Evolutionary conservation across 1,284 basidiomycete species (phyloP), one percentile per base, ranked within the genome.

Genomic region (Laetiporus sulphureus): DNA sequence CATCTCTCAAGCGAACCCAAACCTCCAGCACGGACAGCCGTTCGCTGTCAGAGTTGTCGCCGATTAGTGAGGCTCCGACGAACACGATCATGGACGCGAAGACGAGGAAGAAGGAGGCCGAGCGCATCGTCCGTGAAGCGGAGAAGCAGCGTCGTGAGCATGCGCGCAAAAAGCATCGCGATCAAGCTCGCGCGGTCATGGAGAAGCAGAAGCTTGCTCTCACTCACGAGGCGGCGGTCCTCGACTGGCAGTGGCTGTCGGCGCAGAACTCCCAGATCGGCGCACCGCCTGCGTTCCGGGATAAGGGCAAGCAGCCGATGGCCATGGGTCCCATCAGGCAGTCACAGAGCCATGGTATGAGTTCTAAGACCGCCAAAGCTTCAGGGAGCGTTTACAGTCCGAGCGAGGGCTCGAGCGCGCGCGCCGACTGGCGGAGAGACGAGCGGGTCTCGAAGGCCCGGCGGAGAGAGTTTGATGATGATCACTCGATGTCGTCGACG

Each of bases 121-220:
- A 93, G 61, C 77, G 82, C 38, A 68, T 87, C 39, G 83, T 85
- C 27, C 79, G 80, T 44, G 91, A 97, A 62, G 86, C 89, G 20
- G 91, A 95, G 68, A 83, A 85, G 60, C 85, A 91, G 48, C 83
- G 85, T 49, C 88, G 92, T 47, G 79, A 83, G 45, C 76, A 89
- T 35, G 81, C 79, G 22, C 79, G 85, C 61, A 80, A 81, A 59
- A 77, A 66, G 56, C 77, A 82, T 53, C 75, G 70, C 54, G 94
- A 98, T 55, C 85, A 95, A 55, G 91, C 95, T 5, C 79, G 95
- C 39, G 93, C 92, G 29, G 95, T 98, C 61, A 87, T 98, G 81
- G 81, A 85, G 60, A 97, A 97, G 69, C 87, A 91, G 57, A 82
- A 77, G 45, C 77, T 82, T 52, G 71, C 91, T 57, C 67, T 81